Percentiles rank a stretch among this genome's conserved stretches.
Evolutionary conservation across 208 protist species (phyloP).

Genomic region (Trypanosomatidae sp.): DNA sequence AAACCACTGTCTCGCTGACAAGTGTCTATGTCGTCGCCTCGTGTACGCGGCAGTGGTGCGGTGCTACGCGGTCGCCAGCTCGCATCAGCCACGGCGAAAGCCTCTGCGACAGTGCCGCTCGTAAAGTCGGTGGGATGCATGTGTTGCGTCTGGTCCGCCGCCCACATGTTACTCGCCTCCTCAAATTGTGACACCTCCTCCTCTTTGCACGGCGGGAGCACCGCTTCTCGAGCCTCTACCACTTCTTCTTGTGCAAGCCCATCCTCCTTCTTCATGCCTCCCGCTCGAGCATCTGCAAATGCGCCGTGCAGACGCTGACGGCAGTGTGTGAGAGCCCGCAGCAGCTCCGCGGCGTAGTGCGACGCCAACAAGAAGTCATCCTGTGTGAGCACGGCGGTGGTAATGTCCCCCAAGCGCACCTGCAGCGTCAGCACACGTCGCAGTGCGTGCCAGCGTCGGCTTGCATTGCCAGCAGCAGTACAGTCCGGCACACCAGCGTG

Average conservation of each 20-base stretch:
- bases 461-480: too few species aligned
- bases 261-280: too few species aligned
- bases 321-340: constrained; percentile 17
- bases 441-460: constrained; percentile 23
- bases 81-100: constrained; percentile 21
- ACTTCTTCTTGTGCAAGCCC: too few species aligned
- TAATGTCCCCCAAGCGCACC: constrained; percentile 30
- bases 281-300: background rate
- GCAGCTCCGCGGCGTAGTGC: constrained; percentile 26
- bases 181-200: too few species aligned
- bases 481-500: constrained; percentile 9
- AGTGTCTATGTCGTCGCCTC: background rate
- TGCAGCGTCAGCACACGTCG: constrained; percentile 23
- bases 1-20: background rate
- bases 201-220: too few species aligned
- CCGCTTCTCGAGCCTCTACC: too few species aligned
- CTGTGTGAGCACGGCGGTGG: constrained; percentile 32
- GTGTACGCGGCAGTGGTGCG: too few species aligned
- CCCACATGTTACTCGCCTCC: too few species aligned
- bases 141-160: too few species aligned
- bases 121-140: background rate
- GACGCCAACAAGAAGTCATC: constrained; percentile 37
- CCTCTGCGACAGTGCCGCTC: constrained; percentile 20
- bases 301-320: constrained; percentile 23
- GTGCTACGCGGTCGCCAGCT: background rate